phyloP scores from a whole-genome alignment of 2,329 filamentous ascomycete species.

The Monosporascus ibericus region DNA sequence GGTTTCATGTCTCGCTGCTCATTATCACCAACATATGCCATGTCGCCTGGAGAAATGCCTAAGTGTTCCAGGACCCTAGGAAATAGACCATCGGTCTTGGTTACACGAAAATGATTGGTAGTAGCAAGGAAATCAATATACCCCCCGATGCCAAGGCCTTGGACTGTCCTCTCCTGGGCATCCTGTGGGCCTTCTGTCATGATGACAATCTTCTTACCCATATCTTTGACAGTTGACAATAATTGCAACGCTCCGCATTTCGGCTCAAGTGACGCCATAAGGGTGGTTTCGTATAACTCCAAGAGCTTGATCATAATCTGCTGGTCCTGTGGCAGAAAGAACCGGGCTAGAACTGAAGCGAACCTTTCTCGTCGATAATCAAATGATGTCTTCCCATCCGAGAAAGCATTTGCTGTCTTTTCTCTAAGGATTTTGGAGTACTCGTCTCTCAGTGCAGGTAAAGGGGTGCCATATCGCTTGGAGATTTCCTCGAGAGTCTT shows the following conservation, averaged over 20 bases:
- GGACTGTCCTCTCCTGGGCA: slow-evolving; percentile 37
- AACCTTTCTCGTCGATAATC: slow-evolving; percentile 38
- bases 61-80: slow-evolving; percentile 20
- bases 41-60: slow-evolving; percentile 15
- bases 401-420: slow-evolving; percentile 3
- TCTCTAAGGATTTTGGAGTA: slow-evolving; percentile 29
- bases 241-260: slow-evolving; percentile 32
- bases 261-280: slow-evolving; percentile 23
- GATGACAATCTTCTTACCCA: slow-evolving; percentile 33
- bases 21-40: slow-evolving; percentile 26
- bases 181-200: slow-evolving; percentile 43
- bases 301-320: slow-evolving; percentile 17
- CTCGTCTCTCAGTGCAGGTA: slow-evolving; percentile 11
- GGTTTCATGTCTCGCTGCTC: slow-evolving; percentile 23
- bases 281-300: slow-evolving; percentile 23
- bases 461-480: slow-evolving; percentile 5
- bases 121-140: slow-evolving; percentile 27
- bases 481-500: slow-evolving; percentile 26
- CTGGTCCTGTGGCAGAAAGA: slow-evolving; percentile 11
- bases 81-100: slow-evolving; percentile 24
- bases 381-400: slow-evolving; percentile 23
- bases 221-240: slow-evolving; percentile 24
- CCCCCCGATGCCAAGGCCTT: slow-evolving; percentile 20
- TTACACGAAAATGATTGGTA: slow-evolving; percentile 22
- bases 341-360: slow-evolving; percentile 22